Evolutionary conservation across 305 asterid genomes (phyloP), one percentile per base, ranked within the genome.

Genomic region (Rubia occidens): DNA sequence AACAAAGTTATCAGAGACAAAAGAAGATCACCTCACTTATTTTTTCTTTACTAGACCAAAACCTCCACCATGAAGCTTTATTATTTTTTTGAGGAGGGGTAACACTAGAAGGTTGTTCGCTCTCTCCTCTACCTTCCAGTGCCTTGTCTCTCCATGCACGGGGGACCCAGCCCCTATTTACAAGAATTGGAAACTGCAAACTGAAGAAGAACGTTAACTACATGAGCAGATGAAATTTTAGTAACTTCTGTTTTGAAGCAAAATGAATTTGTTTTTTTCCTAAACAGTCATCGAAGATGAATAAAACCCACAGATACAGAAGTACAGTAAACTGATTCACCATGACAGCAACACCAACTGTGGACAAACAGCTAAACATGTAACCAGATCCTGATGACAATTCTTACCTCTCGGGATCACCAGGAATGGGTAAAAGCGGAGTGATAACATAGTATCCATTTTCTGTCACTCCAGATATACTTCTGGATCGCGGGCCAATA

Each of bases 141-240:
- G 85, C 83, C 80, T 83, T 81, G 78, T 93, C 91, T 77, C 97
- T 87, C 98, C 97, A 93, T 74, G 89, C 80, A 68, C 95, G 89
- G 1, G 97, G 98, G 40, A 93, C 97, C 98, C 97, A 93, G 72
- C 98, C 98, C 84, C 98, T 87, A 73, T 93, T 93, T 70, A 93
- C 97, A 60, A 93, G 84, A 72, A 93, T 76, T 61, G 96, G 91
- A 21, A 82, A 66, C 76, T 75, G 90, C 70, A 81, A 61, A 45
- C 97, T 93, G 93, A 76, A 72, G 77, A 80, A 81, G 73, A 80
- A 69, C 55, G 58, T 80, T 67, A 54, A 71, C 64, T 60, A 64
- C 59, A 67, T 53, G 58, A 68, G 71, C 55, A 35, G 66, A 71
- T 42, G 62, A 62, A 67, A 49, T 18, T 26, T 42, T 29, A 49